Evolutionary conservation across 257 asterid genomes (phyloP).

Genomic region (Capsicum baccatum): DNA sequence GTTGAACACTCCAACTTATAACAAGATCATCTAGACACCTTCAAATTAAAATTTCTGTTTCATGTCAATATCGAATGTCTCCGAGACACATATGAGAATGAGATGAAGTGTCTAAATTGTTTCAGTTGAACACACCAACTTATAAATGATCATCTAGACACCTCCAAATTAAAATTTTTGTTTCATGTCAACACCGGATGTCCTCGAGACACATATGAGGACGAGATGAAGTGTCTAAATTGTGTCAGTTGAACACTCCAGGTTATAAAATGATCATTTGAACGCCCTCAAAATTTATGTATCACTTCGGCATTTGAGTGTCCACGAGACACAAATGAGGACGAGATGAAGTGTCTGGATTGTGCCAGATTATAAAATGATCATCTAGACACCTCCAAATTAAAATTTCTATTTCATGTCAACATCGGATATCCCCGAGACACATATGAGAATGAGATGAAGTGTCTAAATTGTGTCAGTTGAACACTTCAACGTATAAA

Average conservation of each 20-base stretch:
- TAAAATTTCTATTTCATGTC: not conserved
- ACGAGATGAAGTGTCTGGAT: too few species aligned
- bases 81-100: rapidly evolving
- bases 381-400: not conserved
- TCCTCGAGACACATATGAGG: rapidly evolving
- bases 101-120: not conserved
- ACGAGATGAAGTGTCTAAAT: not conserved
- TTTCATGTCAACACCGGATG: too few species aligned
- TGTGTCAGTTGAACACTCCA: not conserved
- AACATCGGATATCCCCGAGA: rapidly evolving
- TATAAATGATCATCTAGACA: not conserved
- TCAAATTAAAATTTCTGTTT: not conserved
- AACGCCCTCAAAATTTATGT: too few species aligned
- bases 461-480: not conserved
- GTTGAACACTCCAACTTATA: not conserved
- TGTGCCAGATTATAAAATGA: too few species aligned
- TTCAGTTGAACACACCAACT: not conserved
- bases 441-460: rapidly evolving
- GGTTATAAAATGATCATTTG: too few species aligned
- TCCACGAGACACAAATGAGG: too few species aligned
- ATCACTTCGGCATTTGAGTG: too few species aligned
- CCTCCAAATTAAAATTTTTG: not conserved
- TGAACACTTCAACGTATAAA: not conserved
- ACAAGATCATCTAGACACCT: not conserved
- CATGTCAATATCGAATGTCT: too few species aligned